These are phyloP conservation scores for Vigna hirtella DNA, from an alignment of 306 rosid genomes.

Conservation along the genomic window DNA sequence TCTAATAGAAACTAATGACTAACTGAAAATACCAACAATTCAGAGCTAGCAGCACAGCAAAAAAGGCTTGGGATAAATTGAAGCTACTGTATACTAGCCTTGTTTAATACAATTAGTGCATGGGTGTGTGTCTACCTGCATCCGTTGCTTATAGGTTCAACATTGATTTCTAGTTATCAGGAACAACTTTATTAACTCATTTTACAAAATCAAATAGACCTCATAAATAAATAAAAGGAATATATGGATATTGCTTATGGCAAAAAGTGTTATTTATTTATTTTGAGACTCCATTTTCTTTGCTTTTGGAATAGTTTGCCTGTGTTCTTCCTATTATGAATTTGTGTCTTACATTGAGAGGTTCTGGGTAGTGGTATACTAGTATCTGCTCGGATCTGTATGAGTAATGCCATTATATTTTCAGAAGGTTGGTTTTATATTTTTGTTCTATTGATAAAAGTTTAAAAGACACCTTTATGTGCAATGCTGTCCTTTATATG, in stretches of 20 bases:
- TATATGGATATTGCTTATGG: neutral
- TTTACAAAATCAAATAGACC: neutral
- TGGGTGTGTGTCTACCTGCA: neutral
- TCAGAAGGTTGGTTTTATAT: constrained; percentile 1
- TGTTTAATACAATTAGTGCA: neutral
- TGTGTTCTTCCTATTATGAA: constrained; percentile 6
- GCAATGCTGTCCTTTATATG: neutral
- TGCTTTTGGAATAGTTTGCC: neutral
- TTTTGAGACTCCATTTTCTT: neutral
- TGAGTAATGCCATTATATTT: neutral
- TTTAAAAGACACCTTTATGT: neutral
- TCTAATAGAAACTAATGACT: neutral
- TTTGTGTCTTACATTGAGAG: neutral
- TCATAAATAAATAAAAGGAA: neutral
- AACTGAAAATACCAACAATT: neutral
- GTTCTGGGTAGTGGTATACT: neutral
- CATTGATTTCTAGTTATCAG: neutral
- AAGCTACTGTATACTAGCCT: neutral
- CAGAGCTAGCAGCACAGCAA: neutral
- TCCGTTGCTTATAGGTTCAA: neutral
- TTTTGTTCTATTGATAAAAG: neutral
- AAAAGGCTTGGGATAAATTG: neutral
- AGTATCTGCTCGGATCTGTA: neutral
- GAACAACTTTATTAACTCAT: neutral
- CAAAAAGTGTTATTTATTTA: neutral